Percentiles rank a stretch among this genome's conserved stretches.
Evolutionary conservation across 2,329 filamentous ascomycete genomes (phyloP).

Genomic region (Cordyceps fumosorosea): DNA sequence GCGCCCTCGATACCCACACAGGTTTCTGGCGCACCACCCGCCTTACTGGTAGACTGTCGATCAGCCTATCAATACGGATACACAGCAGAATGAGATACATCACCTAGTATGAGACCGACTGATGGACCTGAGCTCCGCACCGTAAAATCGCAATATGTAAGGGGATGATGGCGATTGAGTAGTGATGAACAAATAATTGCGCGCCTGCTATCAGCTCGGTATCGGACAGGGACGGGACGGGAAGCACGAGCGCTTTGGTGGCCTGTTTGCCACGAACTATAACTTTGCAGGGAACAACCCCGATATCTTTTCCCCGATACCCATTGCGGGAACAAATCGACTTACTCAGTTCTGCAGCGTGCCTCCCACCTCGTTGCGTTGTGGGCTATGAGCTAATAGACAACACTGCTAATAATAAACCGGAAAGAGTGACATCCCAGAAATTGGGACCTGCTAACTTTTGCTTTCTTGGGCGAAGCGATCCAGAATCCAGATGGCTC

Average conservation of each 20-base stretch:
- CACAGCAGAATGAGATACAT: neutral
- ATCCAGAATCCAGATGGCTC: neutral
- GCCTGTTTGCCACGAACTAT: neutral
- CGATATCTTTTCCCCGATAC: neutral
- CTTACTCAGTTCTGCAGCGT: neutral
- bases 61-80: neutral
- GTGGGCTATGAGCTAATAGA: neutral
- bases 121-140: neutral
- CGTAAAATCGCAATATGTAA: neutral
- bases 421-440: neutral
- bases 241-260: conserved; percentile 3
- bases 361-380: neutral
- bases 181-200: neutral
- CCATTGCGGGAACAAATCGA: conserved; percentile 8
- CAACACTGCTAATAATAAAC: neutral
- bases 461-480: neutral
- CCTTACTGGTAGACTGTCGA: neutral
- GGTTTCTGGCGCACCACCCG: neutral
- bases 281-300: neutral
- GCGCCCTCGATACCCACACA: neutral
- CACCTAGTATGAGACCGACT: neutral
- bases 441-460: neutral
- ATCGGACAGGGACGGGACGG: neutral
- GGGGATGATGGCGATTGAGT: too few species aligned
- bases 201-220: neutral